Evolutionary conservation across 352 stramenopile genomes (phyloP), one percentile per base, ranked within the genome.

Genomic region (Globisporangium cylindrosporum): DNA sequence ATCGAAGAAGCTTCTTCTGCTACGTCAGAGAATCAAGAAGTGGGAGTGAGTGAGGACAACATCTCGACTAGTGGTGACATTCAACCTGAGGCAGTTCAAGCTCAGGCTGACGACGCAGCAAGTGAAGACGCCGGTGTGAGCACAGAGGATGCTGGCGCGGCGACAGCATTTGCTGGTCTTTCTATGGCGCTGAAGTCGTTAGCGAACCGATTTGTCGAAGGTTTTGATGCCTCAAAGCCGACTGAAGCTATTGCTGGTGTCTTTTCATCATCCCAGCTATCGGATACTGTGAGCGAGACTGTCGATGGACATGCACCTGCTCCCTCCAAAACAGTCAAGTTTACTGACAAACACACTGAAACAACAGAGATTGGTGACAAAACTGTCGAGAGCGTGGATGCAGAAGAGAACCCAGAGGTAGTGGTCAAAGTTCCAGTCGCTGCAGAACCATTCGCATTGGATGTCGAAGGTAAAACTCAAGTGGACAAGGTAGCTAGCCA

Each of bases 161-260:
- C 59, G 9, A 48, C 25, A 12, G 41, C 66, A 27, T 71, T 71
- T 27, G 49, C 59, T 29, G 59, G 59, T 38, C 32, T 71, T 18
- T 71, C 66, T 20, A 71, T 67, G 66, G 66, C 66, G 60, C 61
- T 71, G 53, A 46, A 55, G 8, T 71, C 66, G 8, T 32, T 71
- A 4, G 66, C 60, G n/a, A 48, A 29, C 20, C 66, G 54, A 41
- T 41, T 71, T 18, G 59, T 71, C 43, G 66, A 66, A 6, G 62
- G 46, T 14, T 57, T 62, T n/a, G 66, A 71, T 4, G 18, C 34
- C 3, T 53, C 58, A 27, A 54, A 67, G 56, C 20, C 22, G 32
- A 49, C 27, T 49, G 20, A 62, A 15, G n/a, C n/a, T 12, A 43
- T 24, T 62, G 14, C 32, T 14, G 32, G 1, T 49, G 41, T 25